Base-by-base conservation (phyloP, 148 eudicot genomes). In the Chenopodium album region DNA sequence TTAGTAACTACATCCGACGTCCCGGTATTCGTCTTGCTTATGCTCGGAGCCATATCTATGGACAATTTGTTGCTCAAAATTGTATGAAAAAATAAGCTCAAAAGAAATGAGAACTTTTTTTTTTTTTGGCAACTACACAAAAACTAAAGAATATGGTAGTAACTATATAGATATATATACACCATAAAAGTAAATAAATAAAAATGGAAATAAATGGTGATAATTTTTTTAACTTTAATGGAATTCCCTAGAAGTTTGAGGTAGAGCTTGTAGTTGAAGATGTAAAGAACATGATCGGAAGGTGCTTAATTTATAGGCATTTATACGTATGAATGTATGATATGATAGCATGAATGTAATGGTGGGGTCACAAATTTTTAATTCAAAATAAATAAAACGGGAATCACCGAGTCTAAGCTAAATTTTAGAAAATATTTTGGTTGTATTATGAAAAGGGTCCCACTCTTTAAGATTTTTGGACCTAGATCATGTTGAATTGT, bases 21-120 rank as follows among this genome's bases (percentile, higher is more conserved):
- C 12, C 84, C 89, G 22, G 92, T 89, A 52, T 69, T 88, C 9
- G 32, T 68, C 47, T 91, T 89, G 87, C 48, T 88, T 50, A 91
- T 79, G 71, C 86, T 88, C 10, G 98, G 97, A 72, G 98, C 90
- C 98, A 94, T 94, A 28, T 4, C 20, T 75, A 73, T 37, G 50
- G 52, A 22, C 54, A 28, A 50, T 0, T 46, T 14, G 16, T 60
- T 19, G 22, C 17, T 76, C 19, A 64, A 32, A 37, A 31, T 67
- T 70, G 8, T 10, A 80, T 3, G 4, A 7, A 48, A 48, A 16
- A 60, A 19, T 41, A 22, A 66, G 71, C 71, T 67, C 22, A 44
- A 70, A 78, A 67, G 7, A 47, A 13, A 10, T 62, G 7, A 63
- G 20, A 23, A 37, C 0, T 9, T 77, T n/a, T 59, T 59, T 37